Base-by-base conservation (phyloP, 495 filamentous ascomycete genomes). In the Venustampulla echinocandica region DNA sequence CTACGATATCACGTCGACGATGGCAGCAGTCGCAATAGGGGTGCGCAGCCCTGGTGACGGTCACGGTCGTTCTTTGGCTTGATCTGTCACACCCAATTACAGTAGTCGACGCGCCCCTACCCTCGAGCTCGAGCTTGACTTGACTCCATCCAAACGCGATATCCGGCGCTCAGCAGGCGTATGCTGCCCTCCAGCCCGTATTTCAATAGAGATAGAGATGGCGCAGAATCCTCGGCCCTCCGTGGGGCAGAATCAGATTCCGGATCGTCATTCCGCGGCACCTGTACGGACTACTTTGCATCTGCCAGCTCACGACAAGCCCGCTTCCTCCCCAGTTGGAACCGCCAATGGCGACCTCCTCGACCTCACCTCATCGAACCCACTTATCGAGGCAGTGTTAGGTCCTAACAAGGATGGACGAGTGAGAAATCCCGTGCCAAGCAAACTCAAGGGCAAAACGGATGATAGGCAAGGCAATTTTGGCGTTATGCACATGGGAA, bases 391-490 rank as follows among this genome's bases (percentile, higher is more conserved):
- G 32, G 64, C 52, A 54, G 48, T 51, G 20, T 44, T 61, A 13
- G 49, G 58, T 5, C 58, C 49, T 0, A 50, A 54, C 38, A 59
- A 64, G 25, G 74, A 77, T 56, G 73, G 74, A 33, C 65, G 74
- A 7, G 70, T 77, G n/a, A 61, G 71, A 32, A 75, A 77, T 46
- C 73, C 73, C 4, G 70, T 77, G 1, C 73, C 74, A 1, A 75
- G 73, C 55, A 75, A 76, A 47, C 56, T 76, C 30, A 76, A 76
- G 51, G 73, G 73, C 32, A 73, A 73, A 42, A 76, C 69, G n/a
- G 72, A 76, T 46, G 64, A 66, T 15, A 75, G 72, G 54, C 71
- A 75, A 45, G 73, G 73, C 4, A 76, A 76, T 50, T 78, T 78
- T 53, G 65, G 67, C 10, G 73, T 78, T 20, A 75, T 76, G 71